A percentile compares a stretch with the other conserved stretches of the same genome.
These are phyloP conservation scores for Heritiera littoralis DNA, from an alignment of 345 rosid genomes.

Conservation along the genomic window DNA sequence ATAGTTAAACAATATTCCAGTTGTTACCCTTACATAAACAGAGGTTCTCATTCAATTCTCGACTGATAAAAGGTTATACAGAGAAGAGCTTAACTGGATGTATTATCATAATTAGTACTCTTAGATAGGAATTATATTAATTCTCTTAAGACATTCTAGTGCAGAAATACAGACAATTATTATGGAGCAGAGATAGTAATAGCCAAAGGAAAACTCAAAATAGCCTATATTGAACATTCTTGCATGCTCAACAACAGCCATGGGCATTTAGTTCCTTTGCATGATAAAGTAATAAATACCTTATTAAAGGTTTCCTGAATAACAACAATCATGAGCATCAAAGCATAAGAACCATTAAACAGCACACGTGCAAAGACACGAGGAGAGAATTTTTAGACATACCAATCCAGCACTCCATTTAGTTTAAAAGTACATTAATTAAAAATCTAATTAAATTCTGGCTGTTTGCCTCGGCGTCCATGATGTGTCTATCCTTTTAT, in stretches of 20 bases:
- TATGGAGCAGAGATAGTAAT: neutral
- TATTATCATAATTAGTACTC: too few species aligned
- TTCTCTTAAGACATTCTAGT: neutral
- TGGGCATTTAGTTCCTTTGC: neutral
- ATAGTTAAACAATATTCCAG: too few species aligned
- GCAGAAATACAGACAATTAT: neutral
- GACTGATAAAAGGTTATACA: too few species aligned
- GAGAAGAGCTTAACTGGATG: too few species aligned
- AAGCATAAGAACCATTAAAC: slow-evolving; percentile 5
- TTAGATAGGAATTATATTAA: too few species aligned
- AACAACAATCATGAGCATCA: neutral
- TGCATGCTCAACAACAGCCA: neutral
- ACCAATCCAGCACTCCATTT: slow-evolving; percentile 84
- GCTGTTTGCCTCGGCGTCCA: too few species aligned
- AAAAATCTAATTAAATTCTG: too few species aligned
- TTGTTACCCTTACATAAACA: too few species aligned
- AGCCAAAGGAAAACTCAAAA: neutral
- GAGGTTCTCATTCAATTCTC: too few species aligned
- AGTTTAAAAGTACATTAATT: too few species aligned
- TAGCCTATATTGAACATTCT: neutral
- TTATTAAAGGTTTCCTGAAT: neutral
- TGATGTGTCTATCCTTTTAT: too few species aligned
- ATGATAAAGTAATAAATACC: neutral
- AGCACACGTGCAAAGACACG: slow-evolving; percentile 7
- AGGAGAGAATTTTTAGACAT: slow-evolving; percentile 20